Evolutionary conservation across 805 yeast genomes (phyloP).

Genomic region (Yarrowia alimentaria): DNA sequence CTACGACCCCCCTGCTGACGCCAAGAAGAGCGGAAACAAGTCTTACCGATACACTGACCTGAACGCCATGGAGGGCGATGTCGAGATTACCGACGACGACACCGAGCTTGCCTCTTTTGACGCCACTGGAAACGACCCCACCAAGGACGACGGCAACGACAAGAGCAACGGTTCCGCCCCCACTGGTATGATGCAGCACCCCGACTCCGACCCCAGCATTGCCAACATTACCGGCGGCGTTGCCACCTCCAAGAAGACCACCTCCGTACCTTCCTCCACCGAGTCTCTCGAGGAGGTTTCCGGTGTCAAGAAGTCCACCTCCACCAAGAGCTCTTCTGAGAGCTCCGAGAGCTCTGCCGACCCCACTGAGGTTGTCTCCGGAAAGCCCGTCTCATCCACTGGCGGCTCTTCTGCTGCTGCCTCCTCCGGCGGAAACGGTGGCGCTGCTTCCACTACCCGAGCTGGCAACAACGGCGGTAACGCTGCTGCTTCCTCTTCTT

Average conservation of each 20-base stretch:
- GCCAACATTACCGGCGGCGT: conserved; percentile 27
- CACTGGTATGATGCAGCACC: conserved; percentile 28
- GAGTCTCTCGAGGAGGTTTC: conserved; percentile 32
- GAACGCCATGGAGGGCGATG: conserved; percentile 45
- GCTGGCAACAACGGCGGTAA: no score
- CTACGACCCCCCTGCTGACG: conserved; percentile 67
- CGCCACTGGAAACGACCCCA: conserved; percentile 61
- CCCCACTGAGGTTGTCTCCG: conserved; percentile 30
- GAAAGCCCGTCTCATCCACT: conserved; percentile 24
- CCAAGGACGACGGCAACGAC: conserved; percentile 32
- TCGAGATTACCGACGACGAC: conserved; percentile 61
- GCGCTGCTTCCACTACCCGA: conserved; percentile 33
- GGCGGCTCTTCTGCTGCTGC: conserved; percentile 30
- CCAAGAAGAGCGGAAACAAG: conserved; percentile 47
- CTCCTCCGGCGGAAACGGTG: conserved; percentile 34
- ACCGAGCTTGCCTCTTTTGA: conserved; percentile 59
- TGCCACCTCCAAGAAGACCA: conserved; percentile 23
- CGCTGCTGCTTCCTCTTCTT: neutral
- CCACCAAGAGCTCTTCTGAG: conserved; percentile 26
- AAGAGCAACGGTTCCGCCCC: conserved; percentile 29
- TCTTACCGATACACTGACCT: conserved; percentile 57
- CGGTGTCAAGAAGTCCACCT: conserved; percentile 27
- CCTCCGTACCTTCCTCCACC: conserved; percentile 30
- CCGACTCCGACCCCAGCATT: conserved; percentile 20
- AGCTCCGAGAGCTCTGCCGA: no score